These are phyloP conservation scores for Colletotrichum musae DNA, from an alignment of 2,329 filamentous ascomycete genomes.

Conservation along the genomic window DNA sequence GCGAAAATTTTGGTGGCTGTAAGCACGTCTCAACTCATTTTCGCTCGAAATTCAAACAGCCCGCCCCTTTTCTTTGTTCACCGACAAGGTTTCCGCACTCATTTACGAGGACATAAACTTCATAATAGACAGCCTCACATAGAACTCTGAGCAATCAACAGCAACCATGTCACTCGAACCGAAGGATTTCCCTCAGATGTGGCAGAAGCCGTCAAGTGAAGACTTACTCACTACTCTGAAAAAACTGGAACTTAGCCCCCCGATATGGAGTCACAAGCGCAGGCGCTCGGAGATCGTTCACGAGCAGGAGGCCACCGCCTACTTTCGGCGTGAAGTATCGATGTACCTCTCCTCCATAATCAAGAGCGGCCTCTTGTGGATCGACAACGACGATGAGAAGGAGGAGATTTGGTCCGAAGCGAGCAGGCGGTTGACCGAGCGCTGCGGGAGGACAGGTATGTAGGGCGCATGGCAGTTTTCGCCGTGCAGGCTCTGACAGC, in stretches of 20 bases:
- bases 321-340: slow-evolving; percentile 67
- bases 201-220: slow-evolving; percentile 78
- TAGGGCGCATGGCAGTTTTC: slow-evolving; percentile 10
- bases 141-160: slow-evolving; percentile 25
- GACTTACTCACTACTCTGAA: slow-evolving; percentile 77
- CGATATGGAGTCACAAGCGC: slow-evolving; percentile 72
- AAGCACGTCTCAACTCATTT: not conserved
- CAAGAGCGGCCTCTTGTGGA: slow-evolving; percentile 77
- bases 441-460: slow-evolving; percentile 82
- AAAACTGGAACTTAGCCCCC: slow-evolving; percentile 76
- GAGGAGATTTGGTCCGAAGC: slow-evolving; percentile 85
- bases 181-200: slow-evolving; percentile 84
- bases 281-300: slow-evolving; percentile 58
- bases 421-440: slow-evolving; percentile 84
- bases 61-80: slow-evolving; percentile 5
- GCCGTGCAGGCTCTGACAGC: slow-evolving; percentile 1
- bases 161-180: slow-evolving; percentile 51
- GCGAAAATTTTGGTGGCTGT: slow-evolving; percentile 31
- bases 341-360: slow-evolving; percentile 80
- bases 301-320: slow-evolving; percentile 58
- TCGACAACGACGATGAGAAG: slow-evolving; percentile 74
- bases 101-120: slow-evolving; percentile 7
- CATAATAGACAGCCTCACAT: slow-evolving; percentile 23
- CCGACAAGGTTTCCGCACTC: not conserved
- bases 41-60: not conserved